phyloP scores from a whole-genome alignment of 441 rosid genomes.

The Arabidopsis hybrid region DNA sequence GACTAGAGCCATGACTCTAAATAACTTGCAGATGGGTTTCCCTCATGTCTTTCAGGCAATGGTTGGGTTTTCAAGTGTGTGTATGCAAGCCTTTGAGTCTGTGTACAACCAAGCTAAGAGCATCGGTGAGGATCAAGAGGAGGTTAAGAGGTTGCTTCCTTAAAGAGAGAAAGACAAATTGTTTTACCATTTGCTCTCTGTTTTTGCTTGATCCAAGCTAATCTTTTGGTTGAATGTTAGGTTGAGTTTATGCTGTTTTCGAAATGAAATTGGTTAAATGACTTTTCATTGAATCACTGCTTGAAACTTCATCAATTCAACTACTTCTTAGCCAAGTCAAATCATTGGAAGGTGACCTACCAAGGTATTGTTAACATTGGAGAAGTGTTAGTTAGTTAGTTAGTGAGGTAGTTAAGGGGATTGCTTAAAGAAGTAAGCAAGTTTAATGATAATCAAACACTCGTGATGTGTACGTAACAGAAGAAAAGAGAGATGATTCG shows the following conservation, averaged over 20 bases:
- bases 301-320: neutral
- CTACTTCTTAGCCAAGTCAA: neutral
- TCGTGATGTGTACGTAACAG: constrained; percentile 29
- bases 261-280: constrained; percentile 18
- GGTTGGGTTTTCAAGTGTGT: constrained; percentile 91
- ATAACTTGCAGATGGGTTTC: constrained; percentile 90
- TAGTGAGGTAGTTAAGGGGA: constrained; percentile 24
- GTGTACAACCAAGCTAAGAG: constrained; percentile 75
- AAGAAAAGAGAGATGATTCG: constrained; percentile 13
- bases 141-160: constrained; percentile 43
- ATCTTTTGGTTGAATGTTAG: constrained; percentile 28
- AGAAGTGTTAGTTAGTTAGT: constrained; percentile 24
- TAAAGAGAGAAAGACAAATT: constrained; percentile 14
- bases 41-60: constrained; percentile 92
- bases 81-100: constrained; percentile 86
- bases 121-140: constrained; percentile 55
- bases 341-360: constrained; percentile 10
- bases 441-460: constrained; percentile 10
- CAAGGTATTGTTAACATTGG: neutral
- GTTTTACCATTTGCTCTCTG: constrained; percentile 20
- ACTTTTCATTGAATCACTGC: constrained; percentile 18
- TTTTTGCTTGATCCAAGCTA: constrained; percentile 24
- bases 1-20: constrained; percentile 82
- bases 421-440: constrained; percentile 39
- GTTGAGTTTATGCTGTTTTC: constrained; percentile 38